Conservation (phyloP, 2,329 filamentous ascomycete genomes). For the Microdochium nivale region DNA sequence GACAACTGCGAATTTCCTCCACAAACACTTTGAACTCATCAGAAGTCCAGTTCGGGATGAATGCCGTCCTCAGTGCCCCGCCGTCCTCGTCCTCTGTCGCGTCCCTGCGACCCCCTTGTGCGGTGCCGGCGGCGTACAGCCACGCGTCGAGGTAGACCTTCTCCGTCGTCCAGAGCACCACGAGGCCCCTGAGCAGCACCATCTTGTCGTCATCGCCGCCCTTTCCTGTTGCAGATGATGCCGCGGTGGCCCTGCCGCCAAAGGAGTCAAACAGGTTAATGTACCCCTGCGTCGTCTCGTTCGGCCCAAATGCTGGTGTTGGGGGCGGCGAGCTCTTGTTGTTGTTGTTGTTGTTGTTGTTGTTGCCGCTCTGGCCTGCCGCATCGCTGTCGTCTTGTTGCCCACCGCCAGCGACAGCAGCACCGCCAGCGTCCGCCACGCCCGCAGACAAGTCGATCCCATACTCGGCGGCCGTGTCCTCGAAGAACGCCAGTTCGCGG, state of each 20-base stretch:
- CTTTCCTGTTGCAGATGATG: background rate
- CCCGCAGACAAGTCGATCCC: constrained; percentile 13
- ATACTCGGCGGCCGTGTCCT: constrained; percentile 14
- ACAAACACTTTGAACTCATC: constrained; percentile 46
- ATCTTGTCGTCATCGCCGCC: background rate
- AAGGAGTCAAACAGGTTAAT: constrained; percentile 21
- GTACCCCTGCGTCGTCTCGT: constrained; percentile 13
- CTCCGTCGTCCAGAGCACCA: constrained; percentile 74
- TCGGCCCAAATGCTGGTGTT: constrained; percentile 14
- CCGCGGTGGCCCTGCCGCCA: constrained; percentile 2
- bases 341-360: no score
- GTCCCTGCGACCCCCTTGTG: constrained; percentile 17
- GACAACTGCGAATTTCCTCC: constrained; percentile 24
- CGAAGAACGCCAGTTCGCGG: constrained; percentile 19
- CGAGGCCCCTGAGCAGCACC: constrained; percentile 51
- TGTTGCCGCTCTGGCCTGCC: no score
- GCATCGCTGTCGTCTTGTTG: no score
- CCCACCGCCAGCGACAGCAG: constrained; percentile 5
- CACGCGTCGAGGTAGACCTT: constrained; percentile 53
- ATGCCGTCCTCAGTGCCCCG: constrained; percentile 52
- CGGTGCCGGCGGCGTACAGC: constrained; percentile 39
- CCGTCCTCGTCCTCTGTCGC: constrained; percentile 48
- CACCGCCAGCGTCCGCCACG: constrained; percentile 1
- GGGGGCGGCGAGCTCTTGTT: no score
- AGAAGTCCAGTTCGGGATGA: constrained; percentile 63